Conservation (phyloP, 768 basidiomycete genomes). For the Psilocybe tampanensis region DNA sequence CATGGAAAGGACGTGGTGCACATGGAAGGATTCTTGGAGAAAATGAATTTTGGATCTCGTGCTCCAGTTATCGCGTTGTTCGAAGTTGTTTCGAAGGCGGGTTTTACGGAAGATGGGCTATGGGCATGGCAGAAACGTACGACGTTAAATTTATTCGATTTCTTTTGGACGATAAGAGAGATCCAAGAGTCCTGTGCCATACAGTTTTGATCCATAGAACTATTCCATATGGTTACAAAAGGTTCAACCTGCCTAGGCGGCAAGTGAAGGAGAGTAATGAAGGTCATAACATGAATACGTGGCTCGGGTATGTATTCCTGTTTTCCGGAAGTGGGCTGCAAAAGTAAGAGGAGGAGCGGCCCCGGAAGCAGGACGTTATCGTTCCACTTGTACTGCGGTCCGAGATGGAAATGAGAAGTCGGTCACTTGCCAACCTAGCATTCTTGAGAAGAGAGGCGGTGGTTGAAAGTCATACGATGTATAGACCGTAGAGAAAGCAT, state of each 20-base stretch:
- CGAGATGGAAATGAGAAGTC: slow-evolving; percentile 16
- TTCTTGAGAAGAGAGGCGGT: neutral
- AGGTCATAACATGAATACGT: slow-evolving; percentile 10
- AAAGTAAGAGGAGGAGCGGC: slow-evolving; percentile 11
- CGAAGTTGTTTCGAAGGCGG: slow-evolving; percentile 14
- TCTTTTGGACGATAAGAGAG: slow-evolving; percentile 11
- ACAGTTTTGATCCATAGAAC: slow-evolving; percentile 7
- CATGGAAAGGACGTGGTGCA: slow-evolving; percentile 8
- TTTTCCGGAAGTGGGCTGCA: slow-evolving; percentile 1
- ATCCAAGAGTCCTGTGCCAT: neutral
- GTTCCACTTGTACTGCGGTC: slow-evolving; percentile 10
- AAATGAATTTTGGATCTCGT: slow-evolving; percentile 12
- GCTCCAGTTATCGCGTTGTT: slow-evolving; percentile 15
- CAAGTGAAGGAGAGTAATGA: neutral
- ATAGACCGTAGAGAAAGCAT: slow-evolving; percentile 3
- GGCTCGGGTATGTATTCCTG: slow-evolving; percentile 17
- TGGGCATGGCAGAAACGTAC: slow-evolving; percentile 10
- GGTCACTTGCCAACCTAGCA: slow-evolving; percentile 8
- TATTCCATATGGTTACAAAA: slow-evolving; percentile 8
- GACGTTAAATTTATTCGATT: slow-evolving; percentile 7
- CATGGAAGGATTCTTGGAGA: slow-evolving; percentile 10
- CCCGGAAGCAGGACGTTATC: neutral
- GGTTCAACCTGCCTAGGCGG: slow-evolving; percentile 12
- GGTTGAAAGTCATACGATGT: neutral
- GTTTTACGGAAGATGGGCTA: slow-evolving; percentile 3